Base-by-base conservation (phyloP, 2,329 filamentous ascomycete species). In the Periconia sp. region DNA sequence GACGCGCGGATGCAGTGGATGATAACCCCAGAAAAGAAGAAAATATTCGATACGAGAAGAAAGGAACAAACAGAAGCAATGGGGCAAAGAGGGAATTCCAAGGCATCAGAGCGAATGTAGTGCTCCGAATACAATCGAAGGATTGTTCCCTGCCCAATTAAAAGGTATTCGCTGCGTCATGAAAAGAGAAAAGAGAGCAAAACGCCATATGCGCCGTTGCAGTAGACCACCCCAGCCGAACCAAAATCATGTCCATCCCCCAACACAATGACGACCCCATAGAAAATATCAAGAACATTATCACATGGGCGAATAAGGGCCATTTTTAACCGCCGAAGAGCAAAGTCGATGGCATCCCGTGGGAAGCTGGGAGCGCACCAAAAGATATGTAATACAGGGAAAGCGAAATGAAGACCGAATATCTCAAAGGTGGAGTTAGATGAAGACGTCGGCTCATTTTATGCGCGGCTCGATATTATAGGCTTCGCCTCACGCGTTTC, bases 381-480 rank as follows among this genome's bases (percentile, higher is more conserved):
- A 59, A 58, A 48, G 50, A 54, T 69, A 71, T 52, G 62, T 72
- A 68, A 73, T 73, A 73, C 71, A 73, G 40, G 33, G 51, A 57
- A 64, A 63, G 60, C 59, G 60, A 69, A 72, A 52, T 55, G 53
- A 62, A 60, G 57, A 33, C 44, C 20, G 50, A 55, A 44, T 42
- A 50, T 41, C 40, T 52, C 37, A 37, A 13, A 55, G 46, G 43
- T 35, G 47, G 27, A 33, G 41, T n/a, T 53, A 44, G 13, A 30
- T 45, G 43, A 20, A 30, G 43, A 55, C 46, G 53, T 47, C 45
- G 8, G 31, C 15, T 18, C 17, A 17, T 1, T 50, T 59, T 61
- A 68, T 57, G 64, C 55, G 54, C 61, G 63, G 50, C 54, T 59
- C 50, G 64, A 62, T 47, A 64, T 63, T 40, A 55, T 50, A 35